Base-by-base conservation (phyloP, 108 stramenopile genomes). In the Nitzschia inconspicua region DNA sequence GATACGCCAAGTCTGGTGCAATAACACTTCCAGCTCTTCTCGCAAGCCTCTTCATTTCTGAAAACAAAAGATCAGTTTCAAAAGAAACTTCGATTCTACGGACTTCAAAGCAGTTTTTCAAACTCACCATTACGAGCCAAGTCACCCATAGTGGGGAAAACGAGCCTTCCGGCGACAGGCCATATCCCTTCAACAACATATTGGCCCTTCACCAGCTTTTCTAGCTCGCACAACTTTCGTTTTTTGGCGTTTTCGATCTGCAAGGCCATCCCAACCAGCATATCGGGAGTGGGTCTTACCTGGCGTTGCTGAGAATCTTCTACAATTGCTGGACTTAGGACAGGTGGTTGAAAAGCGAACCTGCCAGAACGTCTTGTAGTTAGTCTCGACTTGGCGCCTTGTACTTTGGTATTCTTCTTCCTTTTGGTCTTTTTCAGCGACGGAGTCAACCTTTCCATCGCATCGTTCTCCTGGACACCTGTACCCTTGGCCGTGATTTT, bases 131-230 rank as follows among this genome's bases (percentile, higher is more conserved):
- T 35, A 5, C 54, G 57, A 23, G 68, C 44, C 26, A 70, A 43
- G 39, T 70, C 53, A 8, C 85, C 91, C 34, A 63, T 35, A 0
- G 91, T 84, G 24, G 80, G 74, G 58, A 89, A 93, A 10, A 77
- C 52, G 42, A 39, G 66, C 22, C 75, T 70, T n/a, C 89, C 89
- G 46, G 79, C 79, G 4, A 87, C 70, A 13, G 84, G 60, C 78
- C 80, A 88, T 44, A 68, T 65, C 25, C 24, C 44, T 44, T 52
- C 64, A 62, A 32, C 35, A 2, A 35, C 53, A 16, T 42, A 76
- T 7, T 26, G 56, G 14, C 60, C 56, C 34, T 78, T 81, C 30
- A 79, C 71, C 4, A 82, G 50, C 43, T 60, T 72, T 44, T 78
- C 73, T 18, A 79, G 35, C 28, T 65, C 70, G 16, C 20, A 53